Evolutionary conservation across 495 filamentous ascomycete genomes (phyloP), one percentile per base, ranked within the genome.

Genomic region (Lophiostoma macrostomum): DNA sequence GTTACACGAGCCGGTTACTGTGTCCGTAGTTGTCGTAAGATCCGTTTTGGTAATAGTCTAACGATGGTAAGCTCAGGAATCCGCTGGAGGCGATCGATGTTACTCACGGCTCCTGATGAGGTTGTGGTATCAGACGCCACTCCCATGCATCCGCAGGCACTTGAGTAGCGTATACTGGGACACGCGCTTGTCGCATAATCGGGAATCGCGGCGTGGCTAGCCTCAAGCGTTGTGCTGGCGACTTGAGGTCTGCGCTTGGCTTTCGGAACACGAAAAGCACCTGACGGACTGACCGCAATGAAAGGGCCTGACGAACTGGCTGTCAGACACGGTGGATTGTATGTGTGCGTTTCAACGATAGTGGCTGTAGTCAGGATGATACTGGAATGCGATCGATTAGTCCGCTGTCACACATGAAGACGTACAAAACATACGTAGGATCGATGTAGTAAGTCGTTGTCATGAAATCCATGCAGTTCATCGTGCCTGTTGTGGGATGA

Each of bases 141-240:
- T 12, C 45, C 46, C 8, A 57, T 18, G 23, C 53, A 57, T 6
- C 11, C 25, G 28, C 53, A 57, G n/a, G 53, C 53, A 20, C 44
- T 44, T 1, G 44, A 50, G 46, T 57, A 57, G 8, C 19, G 36
- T n/a, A 35, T 37, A 23, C 13, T 22, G 18, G 45, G 0, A 35
- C 53, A 56, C 1, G 34, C 37, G n/a, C 24, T 43, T 5, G 59
- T 57, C 7, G 59, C 59, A 58, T 61, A 61, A 16, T 13, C 19
- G 6, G 58, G 58, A 24, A 61, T 41, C 3, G 52, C 14, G 13
- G 36, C 50, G 6, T 7, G 19, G 7, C 25, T 60, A 6, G 34
- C 46, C 12, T 23, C 31, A 14, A 12, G 7, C 3, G 22, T 29
- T 7, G 31, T 29, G 24, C 20, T 12, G 23, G 25, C 20, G 12